Conservation (phyloP, 805 yeast genomes). For the Wickerhamomyces canadensis region DNA sequence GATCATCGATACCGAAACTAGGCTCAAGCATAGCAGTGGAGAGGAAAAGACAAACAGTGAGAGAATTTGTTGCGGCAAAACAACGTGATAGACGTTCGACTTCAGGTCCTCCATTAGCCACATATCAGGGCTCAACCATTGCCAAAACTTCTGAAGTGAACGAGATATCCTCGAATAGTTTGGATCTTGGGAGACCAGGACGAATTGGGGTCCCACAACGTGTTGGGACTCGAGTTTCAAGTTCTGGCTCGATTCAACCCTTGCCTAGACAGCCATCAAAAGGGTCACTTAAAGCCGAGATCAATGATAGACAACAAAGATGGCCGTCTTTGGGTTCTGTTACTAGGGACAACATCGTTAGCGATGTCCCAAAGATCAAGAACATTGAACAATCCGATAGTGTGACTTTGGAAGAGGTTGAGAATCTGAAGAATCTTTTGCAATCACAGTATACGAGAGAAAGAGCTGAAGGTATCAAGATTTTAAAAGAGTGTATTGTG, state of each 20-base stretch:
- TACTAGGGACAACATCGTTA: not conserved
- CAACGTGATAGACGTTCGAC: constrained; percentile 35
- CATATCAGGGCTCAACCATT: constrained; percentile 7
- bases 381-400: not conserved
- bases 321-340: constrained; percentile 1
- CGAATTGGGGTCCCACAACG: constrained; percentile 21
- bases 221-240: constrained; percentile 12
- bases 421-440: constrained; percentile 8
- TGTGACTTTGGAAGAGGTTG: no score
- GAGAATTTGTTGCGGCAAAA: constrained; percentile 41
- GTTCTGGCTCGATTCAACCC: constrained; percentile 11
- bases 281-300: constrained; percentile 11
- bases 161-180: not conserved
- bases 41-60: constrained; percentile 39
- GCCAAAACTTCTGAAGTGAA: not conserved
- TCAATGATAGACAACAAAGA: constrained; percentile 3
- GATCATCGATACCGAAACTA: constrained; percentile 12
- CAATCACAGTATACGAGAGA: constrained; percentile 22
- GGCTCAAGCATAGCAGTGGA: constrained; percentile 7
- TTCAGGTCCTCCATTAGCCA: constrained; percentile 27
- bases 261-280: constrained; percentile 14
- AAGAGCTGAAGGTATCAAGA: constrained; percentile 18
- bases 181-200: constrained; percentile 19
- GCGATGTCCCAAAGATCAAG: not conserved
- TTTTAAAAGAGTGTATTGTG: constrained; percentile 6